Percentiles rank a stretch among this genome's conserved stretches.
Evolutionary conservation across 1,284 basidiomycete genomes (phyloP).

Genomic region (Lignosus rhinocerotis): DNA sequence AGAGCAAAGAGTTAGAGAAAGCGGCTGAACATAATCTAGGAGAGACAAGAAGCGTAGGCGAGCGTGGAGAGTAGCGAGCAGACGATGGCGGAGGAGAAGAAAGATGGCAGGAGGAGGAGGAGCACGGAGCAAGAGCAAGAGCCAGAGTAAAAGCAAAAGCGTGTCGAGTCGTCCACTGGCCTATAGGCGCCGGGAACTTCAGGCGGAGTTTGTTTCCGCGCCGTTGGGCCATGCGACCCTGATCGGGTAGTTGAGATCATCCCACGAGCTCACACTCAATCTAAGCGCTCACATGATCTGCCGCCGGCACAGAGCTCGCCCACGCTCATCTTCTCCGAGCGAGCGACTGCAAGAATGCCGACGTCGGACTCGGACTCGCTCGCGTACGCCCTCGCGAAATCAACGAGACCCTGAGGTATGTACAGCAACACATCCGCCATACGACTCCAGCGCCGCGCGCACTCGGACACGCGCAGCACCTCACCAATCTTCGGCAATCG

Average conservation of each 20-base stretch:
- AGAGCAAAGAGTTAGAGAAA: background rate
- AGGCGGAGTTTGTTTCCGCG: constrained; percentile 10
- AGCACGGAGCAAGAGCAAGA: background rate
- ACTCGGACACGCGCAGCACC: background rate
- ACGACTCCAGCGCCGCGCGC: background rate
- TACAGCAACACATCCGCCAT: background rate
- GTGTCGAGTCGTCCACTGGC: background rate
- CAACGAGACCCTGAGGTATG: too few species aligned
- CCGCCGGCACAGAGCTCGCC: constrained; percentile 3
- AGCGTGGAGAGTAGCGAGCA: background rate
- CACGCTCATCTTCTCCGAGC: background rate
- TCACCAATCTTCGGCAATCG: constrained; percentile 17
- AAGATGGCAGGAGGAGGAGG: background rate
- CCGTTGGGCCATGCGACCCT: constrained; percentile 3
- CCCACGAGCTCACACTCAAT: constrained; percentile 18
- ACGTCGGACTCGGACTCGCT: background rate
- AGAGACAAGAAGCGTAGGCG: background rate
- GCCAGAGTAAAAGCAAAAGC: background rate
- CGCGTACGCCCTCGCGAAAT: background rate
- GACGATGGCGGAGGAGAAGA: background rate
- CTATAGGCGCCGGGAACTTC: constrained; percentile 3
- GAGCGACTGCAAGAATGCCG: background rate
- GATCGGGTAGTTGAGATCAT: constrained; percentile 12
- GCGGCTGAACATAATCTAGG: background rate
- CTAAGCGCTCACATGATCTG: constrained; percentile 14